Conservation (phyloP, 164 flowering plant species). For the Cinnamomum micranthum region DNA sequence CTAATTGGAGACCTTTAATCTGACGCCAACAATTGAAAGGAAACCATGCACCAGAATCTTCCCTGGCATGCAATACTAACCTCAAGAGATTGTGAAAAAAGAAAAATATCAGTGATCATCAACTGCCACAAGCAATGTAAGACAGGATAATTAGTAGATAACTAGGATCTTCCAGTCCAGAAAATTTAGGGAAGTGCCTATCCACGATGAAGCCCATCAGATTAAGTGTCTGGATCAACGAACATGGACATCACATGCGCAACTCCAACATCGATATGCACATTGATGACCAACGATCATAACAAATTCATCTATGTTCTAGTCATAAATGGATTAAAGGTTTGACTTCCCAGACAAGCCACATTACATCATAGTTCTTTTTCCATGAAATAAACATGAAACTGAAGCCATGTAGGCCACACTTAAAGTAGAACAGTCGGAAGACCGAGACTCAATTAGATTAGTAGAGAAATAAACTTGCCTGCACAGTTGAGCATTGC, state of each 20-base stretch:
- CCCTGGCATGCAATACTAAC: not conserved
- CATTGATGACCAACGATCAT: not conserved
- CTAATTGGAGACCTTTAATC: not conserved
- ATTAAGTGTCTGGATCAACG: not conserved
- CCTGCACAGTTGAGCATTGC: slow-evolving; percentile 99
- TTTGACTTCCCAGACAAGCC: not conserved
- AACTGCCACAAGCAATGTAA: not conserved
- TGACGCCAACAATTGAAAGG: not conserved
- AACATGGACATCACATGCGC: not conserved
- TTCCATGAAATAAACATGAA: no score
- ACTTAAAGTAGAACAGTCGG: no score
- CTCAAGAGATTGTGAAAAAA: no score
- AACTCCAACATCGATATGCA: not conserved
- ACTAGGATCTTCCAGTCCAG: not conserved
- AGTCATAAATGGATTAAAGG: not conserved
- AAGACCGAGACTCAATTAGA: not conserved
- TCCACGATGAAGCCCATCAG: not conserved
- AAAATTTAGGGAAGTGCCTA: not conserved
- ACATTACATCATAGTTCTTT: not conserved
- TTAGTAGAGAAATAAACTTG: slow-evolving; percentile 13
- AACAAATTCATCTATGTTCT: not conserved
- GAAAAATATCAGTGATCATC: no score
- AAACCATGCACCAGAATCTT: not conserved
- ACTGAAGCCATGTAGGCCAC: no score
- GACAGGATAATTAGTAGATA: not conserved